A percentile compares a stretch with the other conserved stretches of the same genome.
These are phyloP conservation scores for Penicillium fimorum DNA, from an alignment of 495 filamentous ascomycete species.

Conservation along the genomic window DNA sequence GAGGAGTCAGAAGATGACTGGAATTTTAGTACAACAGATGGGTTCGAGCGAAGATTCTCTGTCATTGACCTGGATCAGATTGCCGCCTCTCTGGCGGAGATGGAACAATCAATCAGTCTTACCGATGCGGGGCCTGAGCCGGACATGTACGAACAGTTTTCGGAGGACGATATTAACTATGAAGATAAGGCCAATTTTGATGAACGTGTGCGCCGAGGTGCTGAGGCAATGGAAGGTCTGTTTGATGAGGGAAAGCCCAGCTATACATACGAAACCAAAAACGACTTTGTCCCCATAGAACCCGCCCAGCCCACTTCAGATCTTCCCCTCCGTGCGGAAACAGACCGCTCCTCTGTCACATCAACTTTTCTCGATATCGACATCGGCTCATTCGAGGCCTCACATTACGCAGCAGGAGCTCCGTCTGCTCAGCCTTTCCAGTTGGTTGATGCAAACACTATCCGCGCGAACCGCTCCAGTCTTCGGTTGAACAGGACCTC, in stretches of 20 bases:
- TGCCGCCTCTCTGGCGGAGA: constrained; percentile 41
- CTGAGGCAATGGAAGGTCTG: constrained; percentile 46
- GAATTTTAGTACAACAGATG: constrained; percentile 89
- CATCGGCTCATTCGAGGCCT: constrained; percentile 47
- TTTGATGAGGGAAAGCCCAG: constrained; percentile 48
- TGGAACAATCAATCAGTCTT: constrained; percentile 36
- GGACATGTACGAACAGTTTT: constrained; percentile 25
- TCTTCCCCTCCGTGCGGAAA: constrained; percentile 49
- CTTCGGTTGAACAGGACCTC: constrained; percentile 37
- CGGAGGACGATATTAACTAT: constrained; percentile 31
- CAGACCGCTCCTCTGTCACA: constrained; percentile 49
- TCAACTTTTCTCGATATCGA: constrained; percentile 51
- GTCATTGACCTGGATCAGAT: constrained; percentile 48
- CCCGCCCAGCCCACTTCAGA: constrained; percentile 39
- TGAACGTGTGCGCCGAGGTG: constrained; percentile 49
- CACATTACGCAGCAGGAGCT: constrained; percentile 48
- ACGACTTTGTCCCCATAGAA: constrained; percentile 45
- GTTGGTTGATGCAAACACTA: constrained; percentile 50
- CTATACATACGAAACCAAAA: constrained; percentile 50
- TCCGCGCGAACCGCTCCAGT: constrained; percentile 49
- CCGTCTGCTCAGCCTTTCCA: constrained; percentile 46
- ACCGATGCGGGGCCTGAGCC: constrained; percentile 23
- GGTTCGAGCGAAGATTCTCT: constrained; percentile 65
- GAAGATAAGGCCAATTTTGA: constrained; percentile 48
- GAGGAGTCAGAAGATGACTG: constrained; percentile 64